Evolutionary conservation across 768 basidiomycete genomes (phyloP).

Genomic region (Suillus placidus): DNA sequence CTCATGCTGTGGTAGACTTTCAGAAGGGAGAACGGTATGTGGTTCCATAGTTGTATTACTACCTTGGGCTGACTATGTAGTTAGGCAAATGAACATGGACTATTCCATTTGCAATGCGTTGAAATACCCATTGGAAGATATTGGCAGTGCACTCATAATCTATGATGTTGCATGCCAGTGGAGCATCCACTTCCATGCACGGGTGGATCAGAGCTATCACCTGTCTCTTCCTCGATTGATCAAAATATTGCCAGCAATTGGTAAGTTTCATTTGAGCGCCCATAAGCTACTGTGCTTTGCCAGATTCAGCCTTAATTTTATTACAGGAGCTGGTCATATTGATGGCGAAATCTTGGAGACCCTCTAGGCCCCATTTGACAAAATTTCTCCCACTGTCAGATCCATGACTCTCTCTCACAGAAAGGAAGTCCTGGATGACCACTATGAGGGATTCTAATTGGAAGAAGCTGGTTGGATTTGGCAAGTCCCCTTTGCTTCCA

Average conservation of each 20-base stretch:
- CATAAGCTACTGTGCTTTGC: constrained; percentile 30
- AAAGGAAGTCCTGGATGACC: constrained; percentile 33
- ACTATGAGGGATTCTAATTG: constrained; percentile 39
- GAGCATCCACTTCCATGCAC: constrained; percentile 16
- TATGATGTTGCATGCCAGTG: constrained; percentile 37
- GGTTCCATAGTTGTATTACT: background rate
- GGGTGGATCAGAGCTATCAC: background rate
- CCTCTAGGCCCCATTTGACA: constrained; percentile 32
- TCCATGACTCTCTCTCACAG: constrained; percentile 27
- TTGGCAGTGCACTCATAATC: constrained; percentile 15
- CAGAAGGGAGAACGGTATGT: constrained; percentile 34
- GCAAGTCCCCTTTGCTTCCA: constrained; percentile 11
- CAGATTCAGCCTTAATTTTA: constrained; percentile 28
- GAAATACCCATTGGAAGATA: constrained; percentile 9
- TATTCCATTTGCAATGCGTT: constrained; percentile 29
- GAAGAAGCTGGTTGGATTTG: constrained; percentile 32
- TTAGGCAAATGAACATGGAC: constrained; percentile 34
- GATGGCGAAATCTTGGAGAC: constrained; percentile 40
- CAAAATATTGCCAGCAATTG: constrained; percentile 21
- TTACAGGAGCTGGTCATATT: constrained; percentile 30
- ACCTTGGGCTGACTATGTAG: background rate
- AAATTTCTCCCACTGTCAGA: constrained; percentile 23
- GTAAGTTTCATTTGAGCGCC: constrained; percentile 35
- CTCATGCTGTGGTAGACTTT: constrained; percentile 35
- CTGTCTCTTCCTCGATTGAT: constrained; percentile 8